Percentiles rank a stretch among this genome's conserved stretches.
These are phyloP conservation scores for Metschnikowia dekortorum DNA, from an alignment of 805 yeast species.

Conservation along the genomic window DNA sequence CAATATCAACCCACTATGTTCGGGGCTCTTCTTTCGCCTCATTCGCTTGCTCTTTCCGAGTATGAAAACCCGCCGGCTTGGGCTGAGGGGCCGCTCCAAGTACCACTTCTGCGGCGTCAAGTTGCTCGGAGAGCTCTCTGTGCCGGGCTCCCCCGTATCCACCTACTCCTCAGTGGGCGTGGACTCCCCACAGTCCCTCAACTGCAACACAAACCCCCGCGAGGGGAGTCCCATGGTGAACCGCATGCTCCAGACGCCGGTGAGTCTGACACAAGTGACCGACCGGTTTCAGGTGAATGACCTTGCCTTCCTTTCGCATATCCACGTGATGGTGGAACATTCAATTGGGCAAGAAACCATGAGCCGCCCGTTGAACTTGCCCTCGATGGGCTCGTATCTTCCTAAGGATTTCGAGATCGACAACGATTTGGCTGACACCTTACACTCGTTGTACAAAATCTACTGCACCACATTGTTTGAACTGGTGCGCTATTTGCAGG, in stretches of 20 bases:
- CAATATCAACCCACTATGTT: conserved; percentile 56
- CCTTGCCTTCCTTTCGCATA: conserved; percentile 29
- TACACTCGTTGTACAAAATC: conserved; percentile 57
- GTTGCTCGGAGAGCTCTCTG: conserved; percentile 19
- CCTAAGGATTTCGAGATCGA: conserved; percentile 40
- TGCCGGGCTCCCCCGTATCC: conserved; percentile 18
- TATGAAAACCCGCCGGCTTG: conserved; percentile 71
- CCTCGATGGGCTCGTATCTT: conserved; percentile 41
- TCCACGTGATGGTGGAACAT: conserved; percentile 22
- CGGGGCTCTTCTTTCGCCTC: conserved; percentile 65
- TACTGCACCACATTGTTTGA: conserved; percentile 65
- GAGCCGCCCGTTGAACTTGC: conserved; percentile 22
- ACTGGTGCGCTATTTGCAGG: conserved; percentile 61
- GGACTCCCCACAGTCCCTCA: conserved; percentile 15
- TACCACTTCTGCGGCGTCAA: conserved; percentile 83
- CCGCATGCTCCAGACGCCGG: conserved; percentile 14
- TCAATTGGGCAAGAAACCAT: conserved; percentile 13
- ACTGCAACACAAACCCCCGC: conserved; percentile 12
- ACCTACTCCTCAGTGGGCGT: conserved; percentile 10
- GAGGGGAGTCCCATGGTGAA: conserved; percentile 7
- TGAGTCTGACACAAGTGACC: conserved; percentile 16
- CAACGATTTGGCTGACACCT: conserved; percentile 54
- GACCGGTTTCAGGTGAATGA: conserved; percentile 15
- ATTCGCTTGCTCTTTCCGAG: conserved; percentile 45
- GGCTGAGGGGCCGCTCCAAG: conserved; percentile 75